These are phyloP conservation scores for Metschnikowia arizonensis DNA, from an alignment of 805 yeast species.

Conservation along the genomic window DNA sequence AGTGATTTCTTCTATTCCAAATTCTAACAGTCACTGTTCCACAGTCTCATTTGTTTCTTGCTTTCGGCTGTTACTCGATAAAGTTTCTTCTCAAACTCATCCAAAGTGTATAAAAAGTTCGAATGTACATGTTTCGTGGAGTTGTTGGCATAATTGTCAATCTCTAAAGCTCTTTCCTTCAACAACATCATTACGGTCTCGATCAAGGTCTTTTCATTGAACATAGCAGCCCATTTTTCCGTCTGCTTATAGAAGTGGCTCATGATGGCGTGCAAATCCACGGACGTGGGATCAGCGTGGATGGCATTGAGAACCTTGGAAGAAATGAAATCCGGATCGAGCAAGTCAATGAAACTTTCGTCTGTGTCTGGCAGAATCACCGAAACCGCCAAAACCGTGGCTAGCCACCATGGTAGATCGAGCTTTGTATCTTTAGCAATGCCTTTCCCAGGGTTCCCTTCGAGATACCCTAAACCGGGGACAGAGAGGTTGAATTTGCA, in stretches of 20 bases:
- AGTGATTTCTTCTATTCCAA: too few species aligned
- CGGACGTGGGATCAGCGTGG: constrained; percentile 59
- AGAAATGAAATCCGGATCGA: constrained; percentile 67
- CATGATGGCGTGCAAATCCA: constrained; percentile 64
- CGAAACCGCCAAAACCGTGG: constrained; percentile 62
- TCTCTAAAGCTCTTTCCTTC: constrained; percentile 61
- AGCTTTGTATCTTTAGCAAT: constrained; percentile 57
- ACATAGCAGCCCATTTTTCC: constrained; percentile 73
- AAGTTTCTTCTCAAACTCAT: constrained; percentile 67
- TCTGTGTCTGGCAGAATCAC: constrained; percentile 31
- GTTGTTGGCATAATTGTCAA: constrained; percentile 65
- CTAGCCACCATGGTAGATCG: constrained; percentile 87
- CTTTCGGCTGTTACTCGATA: constrained; percentile 53
- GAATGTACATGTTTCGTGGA: constrained; percentile 45
- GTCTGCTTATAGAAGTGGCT: constrained; percentile 68
- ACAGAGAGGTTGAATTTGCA: constrained; percentile 72
- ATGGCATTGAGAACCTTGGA: constrained; percentile 73
- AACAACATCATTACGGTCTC: constrained; percentile 50
- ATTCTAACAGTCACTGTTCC: constrained; percentile 29
- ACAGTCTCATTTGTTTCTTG: constrained; percentile 33
- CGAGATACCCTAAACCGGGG: constrained; percentile 85
- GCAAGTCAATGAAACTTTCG: constrained; percentile 58
- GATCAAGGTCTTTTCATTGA: constrained; percentile 60
- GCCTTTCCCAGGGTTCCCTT: constrained; percentile 67
- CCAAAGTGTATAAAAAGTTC: constrained; percentile 61